A percentile compares a stretch with the other conserved stretches of the same genome.
Evolutionary conservation across 2,329 filamentous ascomycete genomes (phyloP).

Genomic region (Chaetomium globosum): DNA sequence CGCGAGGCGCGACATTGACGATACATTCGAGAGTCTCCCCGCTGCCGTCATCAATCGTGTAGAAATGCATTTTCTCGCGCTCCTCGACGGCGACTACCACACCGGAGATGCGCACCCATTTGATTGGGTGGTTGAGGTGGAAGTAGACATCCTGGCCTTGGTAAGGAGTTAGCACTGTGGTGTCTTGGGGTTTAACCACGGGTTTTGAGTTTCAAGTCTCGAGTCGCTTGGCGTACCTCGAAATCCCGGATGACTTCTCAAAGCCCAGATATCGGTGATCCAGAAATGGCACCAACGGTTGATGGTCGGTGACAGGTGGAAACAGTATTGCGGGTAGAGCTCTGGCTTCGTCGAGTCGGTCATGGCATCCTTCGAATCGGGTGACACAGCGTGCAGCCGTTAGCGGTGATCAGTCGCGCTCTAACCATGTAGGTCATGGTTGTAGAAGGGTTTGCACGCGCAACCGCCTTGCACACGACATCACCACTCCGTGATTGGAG

Average conservation of each 20-base stretch:
- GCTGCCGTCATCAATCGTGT: conserved; percentile 67
- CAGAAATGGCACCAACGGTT: conserved; percentile 62
- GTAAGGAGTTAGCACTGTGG: neutral
- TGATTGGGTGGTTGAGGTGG: conserved; percentile 72
- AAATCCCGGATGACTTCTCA: conserved; percentile 55
- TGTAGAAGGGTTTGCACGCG: neutral
- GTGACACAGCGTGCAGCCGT: conserved; percentile 20
- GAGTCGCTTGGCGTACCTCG: conserved; percentile 48
- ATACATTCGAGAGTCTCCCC: conserved; percentile 59
- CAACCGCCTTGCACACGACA: neutral
- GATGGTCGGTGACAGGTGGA: conserved; percentile 63
- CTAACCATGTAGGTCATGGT: conserved; percentile 8
- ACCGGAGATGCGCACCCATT: conserved; percentile 72
- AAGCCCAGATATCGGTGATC: conserved; percentile 52
- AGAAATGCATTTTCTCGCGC: conserved; percentile 50
- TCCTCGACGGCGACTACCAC: conserved; percentile 67
- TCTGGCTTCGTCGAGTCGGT: conserved; percentile 31
- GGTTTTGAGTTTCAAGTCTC: neutral
- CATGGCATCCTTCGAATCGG: conserved; percentile 34
- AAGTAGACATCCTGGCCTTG: conserved; percentile 63
- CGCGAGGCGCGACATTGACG: conserved; percentile 26
- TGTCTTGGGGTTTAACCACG: neutral
- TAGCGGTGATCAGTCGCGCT: neutral
- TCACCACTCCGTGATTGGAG: conserved; percentile 5
- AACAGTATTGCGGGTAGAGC: conserved; percentile 66